Conservation (phyloP, 2,329 filamentous ascomycete species). For the Colletotrichum siamense region DNA sequence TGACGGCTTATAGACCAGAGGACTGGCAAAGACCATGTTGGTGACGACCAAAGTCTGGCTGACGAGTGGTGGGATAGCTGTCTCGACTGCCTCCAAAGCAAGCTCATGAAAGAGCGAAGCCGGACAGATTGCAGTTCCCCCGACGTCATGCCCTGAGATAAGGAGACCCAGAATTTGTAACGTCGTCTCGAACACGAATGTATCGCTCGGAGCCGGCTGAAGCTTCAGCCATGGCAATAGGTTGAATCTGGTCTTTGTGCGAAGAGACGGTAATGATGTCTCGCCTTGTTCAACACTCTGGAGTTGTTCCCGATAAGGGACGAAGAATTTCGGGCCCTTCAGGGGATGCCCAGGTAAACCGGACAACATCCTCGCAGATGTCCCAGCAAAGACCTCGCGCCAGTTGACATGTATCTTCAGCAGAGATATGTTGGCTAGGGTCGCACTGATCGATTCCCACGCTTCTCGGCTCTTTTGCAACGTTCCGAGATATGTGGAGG, state of each 20-base stretch:
- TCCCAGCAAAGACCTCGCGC: neutral
- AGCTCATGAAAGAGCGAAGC: neutral
- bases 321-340: neutral
- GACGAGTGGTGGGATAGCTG: neutral
- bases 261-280: neutral
- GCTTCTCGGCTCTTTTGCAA: neutral
- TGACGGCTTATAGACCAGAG: neutral
- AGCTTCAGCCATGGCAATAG: neutral
- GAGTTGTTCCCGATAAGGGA: neutral
- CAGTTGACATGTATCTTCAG: neutral
- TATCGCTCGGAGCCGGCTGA: neutral
- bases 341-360: neutral
- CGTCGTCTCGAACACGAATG: neutral
- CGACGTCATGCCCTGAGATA: neutral
- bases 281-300: neutral
- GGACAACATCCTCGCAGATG: neutral
- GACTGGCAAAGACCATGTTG: neutral
- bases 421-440: neutral
- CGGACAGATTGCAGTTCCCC: neutral
- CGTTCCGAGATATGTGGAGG: neutral
- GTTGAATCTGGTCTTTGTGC: neutral
- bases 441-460: neutral
- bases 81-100: neutral
- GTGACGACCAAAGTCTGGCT: neutral
- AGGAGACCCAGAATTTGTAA: neutral